Evolutionary conservation across 1,284 basidiomycete genomes (phyloP), one percentile per base, ranked within the genome.

Genomic region (Cutaneotrichosporon spelunceum): DNA sequence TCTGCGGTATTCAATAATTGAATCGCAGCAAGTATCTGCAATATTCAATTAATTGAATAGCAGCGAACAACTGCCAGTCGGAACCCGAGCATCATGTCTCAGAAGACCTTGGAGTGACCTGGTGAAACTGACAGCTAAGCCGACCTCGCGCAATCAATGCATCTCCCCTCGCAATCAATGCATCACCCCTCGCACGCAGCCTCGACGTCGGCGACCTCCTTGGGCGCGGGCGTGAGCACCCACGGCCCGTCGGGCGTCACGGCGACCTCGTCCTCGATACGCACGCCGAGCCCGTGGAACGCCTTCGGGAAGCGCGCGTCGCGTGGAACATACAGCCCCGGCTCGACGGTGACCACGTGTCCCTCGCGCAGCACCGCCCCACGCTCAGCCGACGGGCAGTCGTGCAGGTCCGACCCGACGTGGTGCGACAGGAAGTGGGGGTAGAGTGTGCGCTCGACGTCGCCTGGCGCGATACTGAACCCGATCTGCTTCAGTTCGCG

Each of bases 201-300:
- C 79, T 96, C 93, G 3, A 96, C 84, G 73, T 96, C 93, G 9
- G 78, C 85, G 54, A 93, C 85, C 85, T 96, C 93, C 73, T 95
- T 95, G 0, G 93, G 93, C 34, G 91, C 92, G 50, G 86, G 81
- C 10, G 87, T 88, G 10, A 96, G 78, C 0, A 96, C 83, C 4
- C 84, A 76, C 0, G 88, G 85, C 61, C 89, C 81, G 26, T 87
- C 80, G 66, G 85, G 82, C 2, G 87, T 85, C 10, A 96, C 83
- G 1, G 93, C 82, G 0, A 96, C 87, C 69, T 93, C 91, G 70
- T 96, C 93, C 87, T 96, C 93, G 71, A 96, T 91, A 52, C 93
- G 85, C 64, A 96, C 87, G 5, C 90, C 91, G 27, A 94, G 84
- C 65, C 91, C 89, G 69, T 93, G 92, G 78, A 91, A 97, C 60